These are phyloP conservation scores for Rheum nobile DNA, from an alignment of 148 eudicot genomes.

Conservation along the genomic window DNA sequence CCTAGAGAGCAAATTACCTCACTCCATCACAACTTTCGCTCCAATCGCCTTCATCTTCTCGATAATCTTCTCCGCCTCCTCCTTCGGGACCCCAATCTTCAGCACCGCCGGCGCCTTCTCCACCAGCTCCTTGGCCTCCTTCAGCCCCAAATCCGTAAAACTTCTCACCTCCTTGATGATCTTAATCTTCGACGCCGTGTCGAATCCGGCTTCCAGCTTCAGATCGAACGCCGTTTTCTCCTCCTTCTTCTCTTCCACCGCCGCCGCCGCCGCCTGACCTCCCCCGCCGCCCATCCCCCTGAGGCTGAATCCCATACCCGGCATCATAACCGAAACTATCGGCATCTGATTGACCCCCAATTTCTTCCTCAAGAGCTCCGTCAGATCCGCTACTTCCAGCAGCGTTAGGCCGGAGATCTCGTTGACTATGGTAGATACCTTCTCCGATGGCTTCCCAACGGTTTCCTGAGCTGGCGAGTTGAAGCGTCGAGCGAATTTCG, in stretches of 20 bases:
- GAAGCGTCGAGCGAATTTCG: slow-evolving; percentile 16
- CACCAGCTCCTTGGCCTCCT: slow-evolving; percentile 91
- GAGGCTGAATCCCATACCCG: slow-evolving; percentile 77
- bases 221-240: slow-evolving; percentile 87
- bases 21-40: slow-evolving; percentile 75
- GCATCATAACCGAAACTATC: slow-evolving; percentile 74
- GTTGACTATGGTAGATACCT: slow-evolving; percentile 49
- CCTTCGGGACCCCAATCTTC: slow-evolving; percentile 78
- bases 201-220: slow-evolving; percentile 84
- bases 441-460: slow-evolving; percentile 23
- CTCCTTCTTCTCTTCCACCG: slow-evolving; percentile 27
- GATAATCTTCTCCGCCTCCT: slow-evolving; percentile 81
- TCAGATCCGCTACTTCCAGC: slow-evolving; percentile 60
- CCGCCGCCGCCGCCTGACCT: slow-evolving; percentile 20
- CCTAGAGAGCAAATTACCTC: slow-evolving; percentile 30
- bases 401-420: slow-evolving; percentile 58
- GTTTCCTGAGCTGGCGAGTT: slow-evolving; percentile 21
- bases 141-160: slow-evolving; percentile 76
- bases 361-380: slow-evolving; percentile 48
- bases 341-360: slow-evolving; percentile 65
- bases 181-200: slow-evolving; percentile 65
- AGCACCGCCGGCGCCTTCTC: slow-evolving; percentile 87
- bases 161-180: slow-evolving; percentile 89
- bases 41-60: slow-evolving; percentile 84
- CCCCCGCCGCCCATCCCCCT: slow-evolving; percentile 12